Base-by-base conservation (phyloP, 2,329 filamentous ascomycete species). In the Paramyrothecium sp. region DNA sequence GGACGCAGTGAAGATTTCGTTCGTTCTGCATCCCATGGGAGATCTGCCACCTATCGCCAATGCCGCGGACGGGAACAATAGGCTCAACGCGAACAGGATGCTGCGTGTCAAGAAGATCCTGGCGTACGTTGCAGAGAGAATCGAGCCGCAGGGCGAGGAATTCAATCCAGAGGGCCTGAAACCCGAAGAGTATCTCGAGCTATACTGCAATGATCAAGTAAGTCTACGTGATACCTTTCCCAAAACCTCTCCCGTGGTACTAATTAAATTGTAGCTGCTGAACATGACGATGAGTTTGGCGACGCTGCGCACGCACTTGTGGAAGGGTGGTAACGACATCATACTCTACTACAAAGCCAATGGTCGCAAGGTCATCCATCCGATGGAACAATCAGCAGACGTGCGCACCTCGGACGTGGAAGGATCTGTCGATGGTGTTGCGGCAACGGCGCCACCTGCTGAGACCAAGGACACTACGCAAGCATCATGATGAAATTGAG, bases 41-140 rank as follows among this genome's bases (percentile, higher is more conserved):
- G 76, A 82, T 23, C 77, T 98, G 54, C 92, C 92, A 1, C 83
- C 82, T 55, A 89, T 97, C 53, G 85, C 89, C 33, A 44, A 44
- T 19, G 84, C 87, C 22, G 75, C 86, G 3, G 92, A 96, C 68
- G 89, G 89, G 54, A 96, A 94, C 72, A 94, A 93, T 63, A 88
- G 95, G 22, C 81, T 99, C 54, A 99, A 98, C 71, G 95, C 95
- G 12, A 99, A 98, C 69, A 86, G 94, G 56, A 98, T 99, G 95
- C 81, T 99, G 53, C 86, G 95, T 51, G 92, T 96, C 3, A 94
- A 92, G 77, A 99, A 99, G 79, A 95, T 99, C 21, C 77, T 98
- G 57, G 86, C 88, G 0, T 99, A 99, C 67, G 86, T 99, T 19
- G 91, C 92, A 1, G 95, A 99, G 73, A 85, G 93, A 55, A 94